phyloP scores from a whole-genome alignment of 164 flowering plant genomes.

The Cinnamomum chago region DNA sequence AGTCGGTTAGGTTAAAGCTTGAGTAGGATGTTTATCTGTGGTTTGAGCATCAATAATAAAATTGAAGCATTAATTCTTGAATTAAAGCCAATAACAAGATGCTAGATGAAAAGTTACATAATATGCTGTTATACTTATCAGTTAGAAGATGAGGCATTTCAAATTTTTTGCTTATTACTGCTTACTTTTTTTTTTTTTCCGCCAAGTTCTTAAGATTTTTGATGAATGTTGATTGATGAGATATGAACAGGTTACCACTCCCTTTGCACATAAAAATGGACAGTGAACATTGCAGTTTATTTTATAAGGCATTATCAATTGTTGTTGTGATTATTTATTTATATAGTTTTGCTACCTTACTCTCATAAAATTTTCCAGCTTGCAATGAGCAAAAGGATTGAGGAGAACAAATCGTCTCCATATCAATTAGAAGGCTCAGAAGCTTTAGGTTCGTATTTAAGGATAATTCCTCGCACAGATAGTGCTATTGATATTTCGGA shows the following conservation, averaged over 20 bases:
- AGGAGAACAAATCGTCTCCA: slow-evolving; percentile 34
- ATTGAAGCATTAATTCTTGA: too few relatives aligned
- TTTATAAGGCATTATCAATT: background rate
- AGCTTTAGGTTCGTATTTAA: slow-evolving; percentile 74
- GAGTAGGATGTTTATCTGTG: too few relatives aligned
- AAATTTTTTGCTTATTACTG: too few relatives aligned
- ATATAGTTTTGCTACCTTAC: background rate
- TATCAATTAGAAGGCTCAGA: slow-evolving; percentile 77
- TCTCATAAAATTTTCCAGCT: slow-evolving; percentile 42
- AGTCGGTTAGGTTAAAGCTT: too few relatives aligned
- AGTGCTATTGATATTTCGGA: slow-evolving; percentile 54
- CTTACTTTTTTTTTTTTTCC: too few relatives aligned
- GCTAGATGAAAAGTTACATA: too few relatives aligned
- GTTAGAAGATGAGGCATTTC: background rate
- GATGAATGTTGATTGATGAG: background rate
- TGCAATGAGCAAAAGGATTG: slow-evolving; percentile 55
- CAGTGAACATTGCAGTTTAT: background rate
- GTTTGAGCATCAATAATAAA: too few relatives aligned
- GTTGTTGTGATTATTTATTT: background rate
- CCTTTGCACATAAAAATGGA: background rate
- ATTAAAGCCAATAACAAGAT: too few relatives aligned
- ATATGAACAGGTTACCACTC: background rate
- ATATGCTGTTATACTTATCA: too few relatives aligned
- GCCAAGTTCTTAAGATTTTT: background rate
- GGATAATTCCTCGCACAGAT: slow-evolving; percentile 51